Evolutionary conservation across 306 rosid genomes (phyloP), one percentile per base, ranked within the genome.

Genomic region (Oemleria cerasiformis): DNA sequence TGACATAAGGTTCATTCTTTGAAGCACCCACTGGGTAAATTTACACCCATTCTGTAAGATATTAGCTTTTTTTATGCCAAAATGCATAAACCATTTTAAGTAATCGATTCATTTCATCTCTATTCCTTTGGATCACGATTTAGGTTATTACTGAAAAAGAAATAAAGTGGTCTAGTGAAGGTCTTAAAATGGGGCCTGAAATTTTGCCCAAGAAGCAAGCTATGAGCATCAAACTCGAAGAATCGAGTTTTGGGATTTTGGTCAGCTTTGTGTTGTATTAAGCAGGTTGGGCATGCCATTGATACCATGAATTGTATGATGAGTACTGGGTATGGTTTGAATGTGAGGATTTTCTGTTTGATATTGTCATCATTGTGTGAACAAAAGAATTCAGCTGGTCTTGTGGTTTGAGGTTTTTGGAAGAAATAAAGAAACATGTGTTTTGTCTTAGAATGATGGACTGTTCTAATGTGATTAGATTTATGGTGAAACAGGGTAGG

Each of bases 221-320:
- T 6, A 86, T 90, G 96, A 80, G 85, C 6, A 85, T 92, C 39
- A 74, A 90, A 13, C 44, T 90, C 5, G 97, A 90, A 77, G 93
- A 84, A 43, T 90, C 92, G 0, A 87, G 86, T 51, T 92, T 90
- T 66, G 59, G 75, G 77, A 79, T 90, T 58, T 78, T 90, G 74
- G 62, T 90, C 38, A 34, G 88, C 88, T 5, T 74, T 92, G 65
- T 90, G 92, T 73, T 82, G 79, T 75, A 81, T 75, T 71, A 73
- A 81, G 36, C 85, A 78, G 63, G 84, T 85, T 64, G 88, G 77
- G 48, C 80, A 79, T 81, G 96, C 93, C 11, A 40, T 90, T 78
- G 83, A 87, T 86, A 75, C 88, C 2, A 64, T 88, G 79, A 73
- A 78, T 55, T 68, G 40, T 77, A 78, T 88, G 92, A 70, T 92